Evolutionary conservation across 2,329 filamentous ascomycete species (phyloP), one percentile per base, ranked within the genome.

Genomic region (Apiospora rasikravindrae): DNA sequence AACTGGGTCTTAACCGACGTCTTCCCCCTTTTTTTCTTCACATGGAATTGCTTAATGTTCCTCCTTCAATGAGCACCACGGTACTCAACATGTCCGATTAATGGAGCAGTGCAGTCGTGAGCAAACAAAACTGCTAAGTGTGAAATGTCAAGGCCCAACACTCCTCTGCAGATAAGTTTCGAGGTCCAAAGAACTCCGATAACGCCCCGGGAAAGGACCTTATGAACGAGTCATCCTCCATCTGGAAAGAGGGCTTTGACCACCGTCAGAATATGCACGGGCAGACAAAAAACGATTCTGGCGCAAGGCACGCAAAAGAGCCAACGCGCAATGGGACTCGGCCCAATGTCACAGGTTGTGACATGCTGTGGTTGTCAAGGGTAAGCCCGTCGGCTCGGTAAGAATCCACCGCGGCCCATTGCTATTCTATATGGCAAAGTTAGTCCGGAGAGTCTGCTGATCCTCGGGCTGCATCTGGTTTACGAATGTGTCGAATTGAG

Each of bases 401-500:
- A 64, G 13, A 40, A 3, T 13, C 33, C 29, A 40, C 22, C 57
- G 33, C 40, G 19, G 11, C 57, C n/a, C 4, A 40, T 8, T 16
- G 53, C 53, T 64, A 22, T 10, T 26, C 33, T 64, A 64, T 64
- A 64, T 64, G 22, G 57, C 29, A 78, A 90, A 91, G 37, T 83
- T 85, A 49, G 80, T 75, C 75, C 83, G 84, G 67, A 91, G 81
- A 24, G 82, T 83, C 73, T 88, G 84, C 72, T 85, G 86, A 72
- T 90, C 87, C 69, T 84, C 81, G 13, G 85, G 81, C 68, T 83
- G 82, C 76, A 91, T 79, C 75, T 87, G 87, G 24, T 79, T 78
- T 67, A 91, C 77, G 74, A 91, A 91, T 26, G 87, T 84, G 75
- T 84, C 81, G 75, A 91, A 90, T 72, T 89, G 86, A 19, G 88